phyloP scores from a whole-genome alignment of 805 yeast species.

The Huiozyma naganishii region DNA sequence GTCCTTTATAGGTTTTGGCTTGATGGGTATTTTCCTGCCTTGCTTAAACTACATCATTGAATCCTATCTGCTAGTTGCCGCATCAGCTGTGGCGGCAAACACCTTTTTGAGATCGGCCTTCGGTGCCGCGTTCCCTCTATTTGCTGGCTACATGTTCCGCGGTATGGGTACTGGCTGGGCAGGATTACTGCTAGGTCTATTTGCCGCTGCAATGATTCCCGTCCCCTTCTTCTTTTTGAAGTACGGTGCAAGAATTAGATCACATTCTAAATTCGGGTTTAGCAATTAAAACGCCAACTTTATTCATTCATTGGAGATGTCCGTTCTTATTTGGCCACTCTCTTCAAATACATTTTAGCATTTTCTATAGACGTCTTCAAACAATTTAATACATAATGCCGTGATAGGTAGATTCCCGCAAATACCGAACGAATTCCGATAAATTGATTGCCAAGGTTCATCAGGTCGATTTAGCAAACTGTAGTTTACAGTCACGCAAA shows the following conservation, averaged over 20 bases:
- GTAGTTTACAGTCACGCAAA: no score
- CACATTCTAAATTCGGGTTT: conserved; percentile 46
- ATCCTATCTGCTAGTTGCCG: conserved; percentile 58
- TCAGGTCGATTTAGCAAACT: no score
- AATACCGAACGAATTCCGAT: no score
- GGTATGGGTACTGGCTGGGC: conserved; percentile 72
- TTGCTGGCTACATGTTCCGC: conserved; percentile 60
- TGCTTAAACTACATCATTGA: conserved; percentile 66
- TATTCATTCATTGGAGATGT: no score
- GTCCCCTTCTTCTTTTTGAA: conserved; percentile 58
- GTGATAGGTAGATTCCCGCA: no score
- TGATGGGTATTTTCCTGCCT: conserved; percentile 57
- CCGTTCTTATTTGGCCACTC: no score
- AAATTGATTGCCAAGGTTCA: no score
- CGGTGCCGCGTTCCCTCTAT: conserved; percentile 65
- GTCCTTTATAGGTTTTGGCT: conserved; percentile 54
- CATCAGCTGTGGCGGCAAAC: conserved; percentile 69
- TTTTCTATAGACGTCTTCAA: no score
- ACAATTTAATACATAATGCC: no score
- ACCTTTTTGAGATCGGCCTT: conserved; percentile 57
- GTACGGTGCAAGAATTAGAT: conserved; percentile 48
- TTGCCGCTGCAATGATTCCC: conserved; percentile 47
- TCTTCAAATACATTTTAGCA: no score
- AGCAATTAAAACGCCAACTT: neutral
- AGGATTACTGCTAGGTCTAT: conserved; percentile 55